Conservation (phyloP, 2,329 filamentous ascomycete species). For the Metarhizium rileyi region DNA sequence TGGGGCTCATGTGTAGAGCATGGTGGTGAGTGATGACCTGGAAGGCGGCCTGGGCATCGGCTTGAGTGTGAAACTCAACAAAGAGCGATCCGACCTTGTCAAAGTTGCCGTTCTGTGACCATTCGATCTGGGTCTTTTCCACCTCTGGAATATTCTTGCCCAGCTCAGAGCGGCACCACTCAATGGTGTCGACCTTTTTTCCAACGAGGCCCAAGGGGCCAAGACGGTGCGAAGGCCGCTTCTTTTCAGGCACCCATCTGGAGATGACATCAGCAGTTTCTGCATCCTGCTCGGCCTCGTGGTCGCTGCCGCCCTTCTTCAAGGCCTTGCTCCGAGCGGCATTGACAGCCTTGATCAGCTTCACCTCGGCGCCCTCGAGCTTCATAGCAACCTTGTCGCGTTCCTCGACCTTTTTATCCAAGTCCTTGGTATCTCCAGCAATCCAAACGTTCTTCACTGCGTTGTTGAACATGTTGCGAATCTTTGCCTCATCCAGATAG, state of each 20-base stretch:
- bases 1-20: slow-evolving; percentile 73
- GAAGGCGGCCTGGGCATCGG: slow-evolving; percentile 75
- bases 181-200: slow-evolving; percentile 69
- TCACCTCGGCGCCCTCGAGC: slow-evolving; percentile 74
- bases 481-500: slow-evolving; percentile 63
- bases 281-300: slow-evolving; percentile 40
- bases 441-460: slow-evolving; percentile 80
- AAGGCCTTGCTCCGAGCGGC: slow-evolving; percentile 25
- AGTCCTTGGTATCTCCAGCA: slow-evolving; percentile 57
- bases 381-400: slow-evolving; percentile 66
- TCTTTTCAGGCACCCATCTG: slow-evolving; percentile 56
- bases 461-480: slow-evolving; percentile 68
- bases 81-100: slow-evolving; percentile 68
- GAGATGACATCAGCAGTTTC: slow-evolving; percentile 57
- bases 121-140: slow-evolving; percentile 51
- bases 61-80: slow-evolving; percentile 77
- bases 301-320: slow-evolving; percentile 21
- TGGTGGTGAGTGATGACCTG: slow-evolving; percentile 76
- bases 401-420: slow-evolving; percentile 70
- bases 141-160: slow-evolving; percentile 53
- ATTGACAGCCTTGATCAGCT: slow-evolving; percentile 57
- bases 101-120: slow-evolving; percentile 50
- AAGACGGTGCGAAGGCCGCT: slow-evolving; percentile 60
- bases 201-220: slow-evolving; percentile 56
- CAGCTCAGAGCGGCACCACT: slow-evolving; percentile 59